A percentile compares a stretch with the other conserved stretches of the same genome.
Conservation (phyloP, 1,139 yeast species). For the Blastobotrys elegans region DNA sequence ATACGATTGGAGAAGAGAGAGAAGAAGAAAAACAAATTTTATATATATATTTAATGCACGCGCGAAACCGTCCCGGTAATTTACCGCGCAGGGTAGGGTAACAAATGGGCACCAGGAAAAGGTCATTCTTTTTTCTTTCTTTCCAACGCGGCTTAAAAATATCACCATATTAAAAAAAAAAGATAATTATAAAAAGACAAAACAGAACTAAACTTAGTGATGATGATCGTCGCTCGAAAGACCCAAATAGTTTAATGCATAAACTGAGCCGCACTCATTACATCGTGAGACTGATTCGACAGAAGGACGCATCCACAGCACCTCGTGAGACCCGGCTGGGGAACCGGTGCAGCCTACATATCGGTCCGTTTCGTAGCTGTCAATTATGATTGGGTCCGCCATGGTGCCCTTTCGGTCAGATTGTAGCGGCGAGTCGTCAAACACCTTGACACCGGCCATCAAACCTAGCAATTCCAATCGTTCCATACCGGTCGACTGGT, state of each 20-base stretch:
- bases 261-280: constrained; percentile 98
- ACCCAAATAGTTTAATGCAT: constrained; percentile 84
- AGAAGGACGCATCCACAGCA: constrained; percentile 92
- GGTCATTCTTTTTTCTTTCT: too few species aligned
- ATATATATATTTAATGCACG: too few species aligned
- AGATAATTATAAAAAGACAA: neutral
- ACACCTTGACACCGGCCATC: constrained; percentile 91
- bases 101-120: too few species aligned
- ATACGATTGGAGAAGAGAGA: too few species aligned
- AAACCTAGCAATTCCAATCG: constrained; percentile 94
- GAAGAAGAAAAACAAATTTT: too few species aligned
- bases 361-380: constrained; percentile 89
- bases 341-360: constrained; percentile 97
- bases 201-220: constrained; percentile 10
- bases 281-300: constrained; percentile 85
- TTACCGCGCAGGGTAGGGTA: too few species aligned
- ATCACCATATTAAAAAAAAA: neutral
- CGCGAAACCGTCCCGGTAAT: too few species aligned
- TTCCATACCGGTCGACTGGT: constrained; percentile 97
- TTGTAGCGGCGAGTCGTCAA: constrained; percentile 86
- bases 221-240: constrained; percentile 46
- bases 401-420: constrained; percentile 86
- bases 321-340: constrained; percentile 86
- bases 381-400: constrained; percentile 80
- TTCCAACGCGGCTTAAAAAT: too few species aligned